Percentiles rank a stretch among this genome's conserved stretches.
phyloP scores from a whole-genome alignment of 2,329 filamentous ascomycete genomes.

The Beauveria sp. region DNA sequence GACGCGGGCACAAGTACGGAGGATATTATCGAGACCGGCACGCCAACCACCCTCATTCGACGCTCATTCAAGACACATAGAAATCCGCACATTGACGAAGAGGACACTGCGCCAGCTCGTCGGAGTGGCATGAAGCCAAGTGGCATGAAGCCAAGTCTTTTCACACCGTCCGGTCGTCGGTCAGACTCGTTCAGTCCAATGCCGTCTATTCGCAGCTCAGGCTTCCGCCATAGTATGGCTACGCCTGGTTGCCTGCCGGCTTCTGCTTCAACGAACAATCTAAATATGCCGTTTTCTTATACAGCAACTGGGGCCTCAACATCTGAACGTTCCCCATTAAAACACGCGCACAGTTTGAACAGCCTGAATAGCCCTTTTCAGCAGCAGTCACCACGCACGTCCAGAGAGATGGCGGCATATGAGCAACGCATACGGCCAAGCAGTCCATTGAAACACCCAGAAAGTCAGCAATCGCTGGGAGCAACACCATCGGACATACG shows the following conservation, averaged over 20 bases:
- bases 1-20: constrained; percentile 33
- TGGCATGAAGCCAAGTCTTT: constrained; percentile 33
- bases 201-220: constrained; percentile 21
- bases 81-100: constrained; percentile 71
- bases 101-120: constrained; percentile 32
- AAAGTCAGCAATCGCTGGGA: constrained; percentile 21
- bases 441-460: constrained; percentile 34
- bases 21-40: constrained; percentile 42
- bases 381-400: constrained; percentile 46
- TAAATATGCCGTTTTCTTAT: constrained; percentile 9
- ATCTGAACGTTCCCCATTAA: constrained; percentile 74
- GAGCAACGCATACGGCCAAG: constrained; percentile 40
- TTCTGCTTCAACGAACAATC: constrained; percentile 18
- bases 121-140: constrained; percentile 33
- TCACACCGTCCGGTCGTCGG: constrained; percentile 32
- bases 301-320: constrained; percentile 56
- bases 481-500: not conserved
- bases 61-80: constrained; percentile 74
- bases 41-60: constrained; percentile 56
- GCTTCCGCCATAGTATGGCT: constrained; percentile 28
- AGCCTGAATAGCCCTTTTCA: constrained; percentile 38
- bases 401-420: constrained; percentile 52
- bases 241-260: constrained; percentile 22
- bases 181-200: constrained; percentile 29
- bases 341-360: constrained; percentile 63